Percentiles rank a stretch among this genome's conserved stretches.
phyloP scores from a whole-genome alignment of 148 eudicot species.

The Cornus kousa region DNA sequence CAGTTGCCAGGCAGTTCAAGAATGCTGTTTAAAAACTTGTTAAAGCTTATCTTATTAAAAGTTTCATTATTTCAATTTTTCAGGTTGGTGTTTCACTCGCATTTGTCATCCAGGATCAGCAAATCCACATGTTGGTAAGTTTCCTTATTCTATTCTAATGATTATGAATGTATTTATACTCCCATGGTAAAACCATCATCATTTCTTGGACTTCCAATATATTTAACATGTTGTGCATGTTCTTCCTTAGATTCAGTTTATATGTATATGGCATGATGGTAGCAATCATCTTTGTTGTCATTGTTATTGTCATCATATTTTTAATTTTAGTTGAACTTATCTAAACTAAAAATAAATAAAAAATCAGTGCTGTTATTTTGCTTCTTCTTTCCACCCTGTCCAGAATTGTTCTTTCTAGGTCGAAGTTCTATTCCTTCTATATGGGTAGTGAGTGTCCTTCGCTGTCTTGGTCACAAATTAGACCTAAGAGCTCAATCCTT shows the following conservation, averaged over 20 bases:
- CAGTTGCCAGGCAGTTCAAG: no score
- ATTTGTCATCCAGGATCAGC: conserved; percentile 99
- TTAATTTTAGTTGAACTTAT: neutral
- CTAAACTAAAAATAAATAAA: neutral
- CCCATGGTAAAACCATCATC: neutral
- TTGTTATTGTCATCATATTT: neutral
- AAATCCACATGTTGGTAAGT: conserved; percentile 95
- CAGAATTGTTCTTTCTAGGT: neutral
- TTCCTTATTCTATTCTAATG: neutral
- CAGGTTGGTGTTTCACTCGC: conserved; percentile 97
- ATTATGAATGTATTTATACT: neutral
- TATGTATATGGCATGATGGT: neutral
- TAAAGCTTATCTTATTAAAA: conserved; percentile 2
- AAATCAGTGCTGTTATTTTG: neutral
- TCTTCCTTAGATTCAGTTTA: neutral
- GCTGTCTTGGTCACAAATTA: neutral
- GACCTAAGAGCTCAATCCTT: neutral
- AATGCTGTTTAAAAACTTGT: no score
- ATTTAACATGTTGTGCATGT: neutral
- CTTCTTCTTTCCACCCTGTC: neutral
- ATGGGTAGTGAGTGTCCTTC: neutral
- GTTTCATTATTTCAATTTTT: conserved; percentile 13
- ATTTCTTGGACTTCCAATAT: neutral
- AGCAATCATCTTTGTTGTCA: neutral
- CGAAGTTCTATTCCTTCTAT: neutral